phyloP scores from a whole-genome alignment of 805 yeast species.

The Suhomyces prunicola region DNA sequence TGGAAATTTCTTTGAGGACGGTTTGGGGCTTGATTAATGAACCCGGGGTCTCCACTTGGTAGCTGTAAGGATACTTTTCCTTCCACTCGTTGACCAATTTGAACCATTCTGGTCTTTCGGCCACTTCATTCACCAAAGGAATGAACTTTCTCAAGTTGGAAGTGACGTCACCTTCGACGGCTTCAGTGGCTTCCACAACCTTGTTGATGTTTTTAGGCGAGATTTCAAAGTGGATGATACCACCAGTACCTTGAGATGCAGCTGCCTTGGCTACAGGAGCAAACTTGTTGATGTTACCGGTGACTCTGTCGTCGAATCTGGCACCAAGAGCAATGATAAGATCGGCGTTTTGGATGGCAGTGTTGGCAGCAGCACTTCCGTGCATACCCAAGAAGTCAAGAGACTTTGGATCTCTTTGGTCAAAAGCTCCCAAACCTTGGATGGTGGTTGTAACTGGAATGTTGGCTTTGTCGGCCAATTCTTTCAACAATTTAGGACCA shows the following conservation, averaged over 20 bases:
- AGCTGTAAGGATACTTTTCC: slow-evolving; percentile 77
- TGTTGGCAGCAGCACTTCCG: slow-evolving; percentile 92
- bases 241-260: slow-evolving; percentile 85
- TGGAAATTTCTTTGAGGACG: slow-evolving; percentile 71
- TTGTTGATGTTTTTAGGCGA: slow-evolving; percentile 96
- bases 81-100: slow-evolving; percentile 76
- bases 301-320: slow-evolving; percentile 97
- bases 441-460: slow-evolving; percentile 96
- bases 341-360: slow-evolving; percentile 92
- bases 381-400: slow-evolving; percentile 99
- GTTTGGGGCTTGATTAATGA: slow-evolving; percentile 91
- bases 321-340: slow-evolving; percentile 93
- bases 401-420: slow-evolving; percentile 86
- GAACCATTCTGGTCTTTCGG: slow-evolving; percentile 79
- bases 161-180: slow-evolving; percentile 94
- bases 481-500: slow-evolving; percentile 76
- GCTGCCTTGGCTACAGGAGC: slow-evolving; percentile 94
- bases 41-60: slow-evolving; percentile 76
- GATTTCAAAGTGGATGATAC: slow-evolving; percentile 94
- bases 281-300: slow-evolving; percentile 78
- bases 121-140: slow-evolving; percentile 64
- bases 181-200: slow-evolving; percentile 94
- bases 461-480: slow-evolving; percentile 82
- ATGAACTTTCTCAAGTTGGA: slow-evolving; percentile 68
- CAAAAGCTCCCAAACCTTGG: slow-evolving; percentile 92